Percentiles rank a stretch among this genome's conserved stretches.
These are phyloP conservation scores for Ophiocordyceps unilateralis DNA, from an alignment of 2,329 filamentous ascomycete genomes.

Conservation along the genomic window DNA sequence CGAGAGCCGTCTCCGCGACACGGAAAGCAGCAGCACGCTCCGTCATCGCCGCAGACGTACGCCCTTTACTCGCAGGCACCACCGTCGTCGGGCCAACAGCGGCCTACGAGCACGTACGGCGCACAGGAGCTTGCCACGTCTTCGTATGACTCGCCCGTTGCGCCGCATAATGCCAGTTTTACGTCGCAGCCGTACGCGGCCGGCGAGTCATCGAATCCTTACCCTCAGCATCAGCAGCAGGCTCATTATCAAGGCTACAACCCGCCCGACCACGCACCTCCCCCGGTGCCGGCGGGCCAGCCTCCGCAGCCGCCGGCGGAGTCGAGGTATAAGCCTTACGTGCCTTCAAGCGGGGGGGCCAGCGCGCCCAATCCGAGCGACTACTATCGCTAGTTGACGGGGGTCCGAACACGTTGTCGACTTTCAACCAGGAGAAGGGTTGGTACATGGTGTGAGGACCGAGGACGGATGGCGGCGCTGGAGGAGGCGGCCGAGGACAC, in stretches of 20 bases:
- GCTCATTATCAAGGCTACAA: conserved; percentile 24
- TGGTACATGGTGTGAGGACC: too few relatives aligned
- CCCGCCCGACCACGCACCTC: conserved; percentile 19
- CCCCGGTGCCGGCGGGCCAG: conserved; percentile 22
- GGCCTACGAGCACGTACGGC: conserved; percentile 51
- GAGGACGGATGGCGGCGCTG: too few relatives aligned
- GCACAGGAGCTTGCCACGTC: conserved; percentile 66
- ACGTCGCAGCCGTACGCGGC: conserved; percentile 19
- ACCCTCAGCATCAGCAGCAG: conserved; percentile 13
- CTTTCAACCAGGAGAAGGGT: not conserved
- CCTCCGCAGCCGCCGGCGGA: conserved; percentile 11
- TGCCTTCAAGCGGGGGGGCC: conserved; percentile 27
- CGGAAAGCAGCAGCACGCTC: conserved; percentile 20
- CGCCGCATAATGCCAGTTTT: conserved; percentile 28
- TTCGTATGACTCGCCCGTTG: conserved; percentile 58
- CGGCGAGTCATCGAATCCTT: conserved; percentile 5
- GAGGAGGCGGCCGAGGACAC: not conserved
- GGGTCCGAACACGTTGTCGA: too few relatives aligned
- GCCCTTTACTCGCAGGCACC: conserved; percentile 26
- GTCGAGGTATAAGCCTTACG: conserved; percentile 44
- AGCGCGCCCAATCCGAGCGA: conserved; percentile 35
- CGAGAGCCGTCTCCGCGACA: conserved; percentile 32
- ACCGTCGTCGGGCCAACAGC: conserved; percentile 20
- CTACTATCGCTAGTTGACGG: conserved; percentile 30
- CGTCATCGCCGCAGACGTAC: not conserved